Conservation (phyloP, 2,329 filamentous ascomycete genomes). For the Calycina herbarum region DNA sequence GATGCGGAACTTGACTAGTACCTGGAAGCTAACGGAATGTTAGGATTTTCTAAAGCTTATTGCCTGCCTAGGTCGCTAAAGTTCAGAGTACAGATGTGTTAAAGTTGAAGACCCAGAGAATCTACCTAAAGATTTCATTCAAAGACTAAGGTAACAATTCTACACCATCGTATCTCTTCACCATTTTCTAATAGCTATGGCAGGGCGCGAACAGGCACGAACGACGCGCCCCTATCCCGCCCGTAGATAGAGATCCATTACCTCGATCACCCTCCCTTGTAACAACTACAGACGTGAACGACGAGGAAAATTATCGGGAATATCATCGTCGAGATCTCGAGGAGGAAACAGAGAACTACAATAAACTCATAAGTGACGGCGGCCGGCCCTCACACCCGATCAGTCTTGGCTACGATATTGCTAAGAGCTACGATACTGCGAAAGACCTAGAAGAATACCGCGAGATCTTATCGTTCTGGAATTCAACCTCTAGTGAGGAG, state of each 20-base stretch:
- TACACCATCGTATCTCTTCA: not conserved
- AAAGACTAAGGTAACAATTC: no score
- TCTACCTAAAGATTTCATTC: no score
- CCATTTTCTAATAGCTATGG: conserved; percentile 11
- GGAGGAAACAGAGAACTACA: conserved; percentile 31
- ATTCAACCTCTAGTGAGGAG: conserved; percentile 9
- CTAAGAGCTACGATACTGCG: conserved; percentile 18
- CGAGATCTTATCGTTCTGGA: conserved; percentile 36
- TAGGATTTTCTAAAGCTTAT: conserved; percentile 10
- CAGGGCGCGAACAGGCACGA: conserved; percentile 15
- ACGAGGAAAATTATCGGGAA: conserved; percentile 18
- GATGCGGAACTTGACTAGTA: conserved; percentile 23
- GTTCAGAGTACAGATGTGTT: conserved; percentile 17
- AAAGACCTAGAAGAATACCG: conserved; percentile 25
- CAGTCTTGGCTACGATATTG: conserved; percentile 25
- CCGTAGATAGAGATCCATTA: conserved; percentile 10
- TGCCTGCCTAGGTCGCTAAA: conserved; percentile 12
- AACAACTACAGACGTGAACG: conserved; percentile 6
- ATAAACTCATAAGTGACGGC: conserved; percentile 37
- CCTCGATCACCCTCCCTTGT: conserved; percentile 8
- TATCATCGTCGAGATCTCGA: conserved; percentile 11
- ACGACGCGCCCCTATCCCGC: not conserved
- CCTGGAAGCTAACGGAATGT: conserved; percentile 19
- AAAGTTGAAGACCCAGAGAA: conserved; percentile 3
- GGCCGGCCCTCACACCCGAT: conserved; percentile 38